phyloP scores from a whole-genome alignment of 139 green algal genomes.

The Coelastrella sp. region DNA sequence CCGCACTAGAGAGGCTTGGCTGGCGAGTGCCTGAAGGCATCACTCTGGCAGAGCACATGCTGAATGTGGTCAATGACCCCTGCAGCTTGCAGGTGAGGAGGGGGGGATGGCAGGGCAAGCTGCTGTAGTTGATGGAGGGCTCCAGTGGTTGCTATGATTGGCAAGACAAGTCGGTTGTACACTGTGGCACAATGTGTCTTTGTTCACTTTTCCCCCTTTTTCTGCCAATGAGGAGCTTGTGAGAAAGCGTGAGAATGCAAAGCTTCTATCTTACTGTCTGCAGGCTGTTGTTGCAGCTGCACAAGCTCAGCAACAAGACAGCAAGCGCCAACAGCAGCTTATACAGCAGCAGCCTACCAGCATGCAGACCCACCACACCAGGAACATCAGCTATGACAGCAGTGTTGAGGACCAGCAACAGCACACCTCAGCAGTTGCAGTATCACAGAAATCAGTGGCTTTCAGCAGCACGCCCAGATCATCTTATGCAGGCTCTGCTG shows the following conservation, averaged over 20 bases:
- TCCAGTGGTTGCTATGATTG: not conserved
- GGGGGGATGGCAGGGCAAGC: not conserved
- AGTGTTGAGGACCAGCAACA: not conserved
- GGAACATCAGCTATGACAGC: not conserved
- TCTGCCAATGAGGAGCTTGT: not conserved
- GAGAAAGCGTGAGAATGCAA: not conserved
- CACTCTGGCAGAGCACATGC: conserved; percentile 64
- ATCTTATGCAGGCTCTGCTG: not conserved
- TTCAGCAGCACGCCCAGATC: not conserved
- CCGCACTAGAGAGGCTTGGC: conserved; percentile 46
- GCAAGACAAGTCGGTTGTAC: no score
- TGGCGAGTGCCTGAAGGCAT: conserved; percentile 48
- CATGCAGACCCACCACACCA: not conserved
- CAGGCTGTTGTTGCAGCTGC: conserved; percentile 15
- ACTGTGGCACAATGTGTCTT: no score
- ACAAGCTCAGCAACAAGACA: conserved; percentile 1
- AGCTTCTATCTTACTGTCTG: not conserved
- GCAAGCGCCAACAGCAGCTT: not conserved
- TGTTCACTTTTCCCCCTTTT: not conserved
- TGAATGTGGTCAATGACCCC: conserved; percentile 53
- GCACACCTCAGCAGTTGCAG: not conserved
- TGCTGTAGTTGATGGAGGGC: conserved; percentile 5
- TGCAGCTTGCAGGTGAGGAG: not conserved
- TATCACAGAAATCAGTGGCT: not conserved
- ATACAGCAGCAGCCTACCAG: not conserved